phyloP scores from a whole-genome alignment of 768 basidiomycete species.

The Hericium rajendrae region DNA sequence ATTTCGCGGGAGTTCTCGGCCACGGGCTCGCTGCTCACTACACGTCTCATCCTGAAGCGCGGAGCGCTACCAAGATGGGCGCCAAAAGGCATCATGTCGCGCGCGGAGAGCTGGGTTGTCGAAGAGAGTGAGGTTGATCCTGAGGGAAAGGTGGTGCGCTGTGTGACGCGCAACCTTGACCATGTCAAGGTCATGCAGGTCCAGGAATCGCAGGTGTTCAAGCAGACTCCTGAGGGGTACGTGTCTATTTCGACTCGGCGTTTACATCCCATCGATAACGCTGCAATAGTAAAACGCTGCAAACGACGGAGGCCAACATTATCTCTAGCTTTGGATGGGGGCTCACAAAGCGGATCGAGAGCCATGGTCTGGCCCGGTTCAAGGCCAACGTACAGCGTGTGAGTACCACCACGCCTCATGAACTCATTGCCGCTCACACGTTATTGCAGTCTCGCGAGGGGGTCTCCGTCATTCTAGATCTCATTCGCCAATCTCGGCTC shows the following conservation, averaged over 20 bases:
- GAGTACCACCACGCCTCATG: conserved; percentile 18
- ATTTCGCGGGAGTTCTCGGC: conserved; percentile 72
- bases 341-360: conserved; percentile 79
- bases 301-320: conserved; percentile 80
- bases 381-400: conserved; percentile 83
- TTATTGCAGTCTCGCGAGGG: conserved; percentile 70
- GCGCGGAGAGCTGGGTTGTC: conserved; percentile 89
- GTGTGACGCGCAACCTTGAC: conserved; percentile 83
- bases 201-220: conserved; percentile 69
- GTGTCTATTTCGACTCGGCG: background rate
- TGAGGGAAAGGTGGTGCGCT: conserved; percentile 62
- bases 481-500: conserved; percentile 70
- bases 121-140: conserved; percentile 94
- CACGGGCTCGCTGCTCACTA: conserved; percentile 71
- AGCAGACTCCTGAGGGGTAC: conserved; percentile 62
- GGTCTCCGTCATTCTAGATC: conserved; percentile 68
- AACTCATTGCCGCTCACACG: conserved; percentile 5
- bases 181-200: conserved; percentile 93
- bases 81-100: conserved; percentile 67
- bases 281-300: conserved; percentile 57
- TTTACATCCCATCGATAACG: background rate
- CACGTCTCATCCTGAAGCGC: conserved; percentile 84
- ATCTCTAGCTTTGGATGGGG: conserved; percentile 90
- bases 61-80: conserved; percentile 92
- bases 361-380: conserved; percentile 73